phyloP scores from a whole-genome alignment of 345 rosid species.

The Rhodamnia rubescens region DNA sequence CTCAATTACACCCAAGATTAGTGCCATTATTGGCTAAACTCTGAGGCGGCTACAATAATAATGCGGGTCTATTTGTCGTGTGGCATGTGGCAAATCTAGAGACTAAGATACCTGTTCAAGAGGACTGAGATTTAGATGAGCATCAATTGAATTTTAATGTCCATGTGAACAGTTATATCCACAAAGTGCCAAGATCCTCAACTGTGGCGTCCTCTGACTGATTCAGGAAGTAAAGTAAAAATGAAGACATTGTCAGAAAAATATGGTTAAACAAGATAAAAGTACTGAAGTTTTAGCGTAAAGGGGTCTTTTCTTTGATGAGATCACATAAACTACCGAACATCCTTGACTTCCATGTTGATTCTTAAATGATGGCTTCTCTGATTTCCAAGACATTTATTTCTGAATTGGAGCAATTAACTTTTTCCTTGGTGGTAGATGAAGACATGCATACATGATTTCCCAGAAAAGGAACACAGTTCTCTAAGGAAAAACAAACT shows the following conservation, averaged over 20 bases:
- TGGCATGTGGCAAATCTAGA: not conserved
- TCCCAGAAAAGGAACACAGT: not conserved
- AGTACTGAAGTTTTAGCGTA: not conserved
- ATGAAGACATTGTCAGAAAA: not conserved
- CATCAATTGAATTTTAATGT: not conserved
- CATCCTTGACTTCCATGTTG: slow-evolving; percentile 3
- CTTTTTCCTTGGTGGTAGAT: not conserved
- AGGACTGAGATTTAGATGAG: not conserved
- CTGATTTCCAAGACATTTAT: slow-evolving; percentile 11
- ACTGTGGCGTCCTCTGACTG: not conserved
- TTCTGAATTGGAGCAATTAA: slow-evolving; percentile 3
- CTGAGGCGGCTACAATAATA: not conserved
- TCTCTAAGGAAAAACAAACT: not conserved
- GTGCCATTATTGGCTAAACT: not conserved
- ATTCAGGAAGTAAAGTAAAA: not conserved
- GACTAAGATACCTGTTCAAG: not conserved
- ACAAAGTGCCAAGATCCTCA: not conserved
- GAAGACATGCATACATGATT: not conserved
- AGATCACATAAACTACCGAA: not conserved
- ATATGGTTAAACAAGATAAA: not conserved
- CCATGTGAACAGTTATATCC: not conserved
- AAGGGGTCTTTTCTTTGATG: not conserved
- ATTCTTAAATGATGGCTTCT: not conserved
- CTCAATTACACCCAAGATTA: not conserved
- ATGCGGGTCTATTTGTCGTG: not conserved